Evolutionary conservation across 768 basidiomycete species (phyloP).

Genomic region (Psilocybe subaeruginosa): DNA sequence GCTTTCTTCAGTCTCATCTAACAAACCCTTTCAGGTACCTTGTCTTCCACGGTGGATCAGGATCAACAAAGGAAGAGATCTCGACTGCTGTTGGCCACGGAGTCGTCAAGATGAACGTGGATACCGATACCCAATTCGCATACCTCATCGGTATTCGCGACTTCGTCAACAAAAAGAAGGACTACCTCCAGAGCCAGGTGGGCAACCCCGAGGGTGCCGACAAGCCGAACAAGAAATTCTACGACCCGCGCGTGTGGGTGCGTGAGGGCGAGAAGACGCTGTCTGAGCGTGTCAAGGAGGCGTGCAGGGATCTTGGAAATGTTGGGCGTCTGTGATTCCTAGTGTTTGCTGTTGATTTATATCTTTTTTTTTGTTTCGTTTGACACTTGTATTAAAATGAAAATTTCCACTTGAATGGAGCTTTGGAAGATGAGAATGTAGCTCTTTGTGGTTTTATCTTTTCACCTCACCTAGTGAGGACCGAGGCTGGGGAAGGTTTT

Average conservation of each 20-base stretch:
- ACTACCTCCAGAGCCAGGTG: slow-evolving; percentile 87
- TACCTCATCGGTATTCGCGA: slow-evolving; percentile 89
- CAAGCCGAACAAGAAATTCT: slow-evolving; percentile 99
- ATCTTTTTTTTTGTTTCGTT: too few relatives aligned
- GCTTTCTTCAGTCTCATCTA: background rate
- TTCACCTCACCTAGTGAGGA: too few relatives aligned
- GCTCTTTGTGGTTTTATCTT: background rate
- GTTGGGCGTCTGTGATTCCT: slow-evolving; percentile 31
- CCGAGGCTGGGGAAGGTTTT: too few relatives aligned
- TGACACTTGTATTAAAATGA: background rate
- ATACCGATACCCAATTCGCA: slow-evolving; percentile 93
- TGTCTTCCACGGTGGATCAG: slow-evolving; percentile 99
- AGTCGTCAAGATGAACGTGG: slow-evolving; percentile 99
- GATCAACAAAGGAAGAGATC: slow-evolving; percentile 96
- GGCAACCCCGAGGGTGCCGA: slow-evolving; percentile 97
- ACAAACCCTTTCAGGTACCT: slow-evolving; percentile 65
- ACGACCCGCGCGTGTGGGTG: slow-evolving; percentile 98
- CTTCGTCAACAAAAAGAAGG: slow-evolving; percentile 85
- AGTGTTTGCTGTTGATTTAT: background rate
- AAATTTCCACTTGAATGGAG: background rate
- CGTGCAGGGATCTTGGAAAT: slow-evolving; percentile 88
- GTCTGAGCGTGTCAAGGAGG: slow-evolving; percentile 83
- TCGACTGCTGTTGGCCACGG: slow-evolving; percentile 87
- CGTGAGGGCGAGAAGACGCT: slow-evolving; percentile 98
- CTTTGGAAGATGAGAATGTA: background rate